Base-by-base conservation (phyloP, 2,329 filamentous ascomycete genomes). In the Alternaria dauci region DNA sequence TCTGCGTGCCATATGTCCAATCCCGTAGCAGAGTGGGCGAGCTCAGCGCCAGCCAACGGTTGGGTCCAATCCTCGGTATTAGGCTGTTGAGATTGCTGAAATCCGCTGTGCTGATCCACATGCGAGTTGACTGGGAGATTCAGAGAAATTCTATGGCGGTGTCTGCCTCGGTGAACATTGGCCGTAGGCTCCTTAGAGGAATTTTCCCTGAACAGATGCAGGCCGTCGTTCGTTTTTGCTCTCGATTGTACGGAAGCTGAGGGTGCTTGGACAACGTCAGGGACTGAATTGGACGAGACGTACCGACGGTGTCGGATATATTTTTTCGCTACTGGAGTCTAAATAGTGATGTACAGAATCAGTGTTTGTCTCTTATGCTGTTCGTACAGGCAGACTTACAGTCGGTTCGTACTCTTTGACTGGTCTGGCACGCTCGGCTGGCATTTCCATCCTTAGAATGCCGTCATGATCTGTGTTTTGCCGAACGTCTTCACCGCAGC, bases 131-230 rank as follows among this genome's bases (percentile, higher is more conserved):
- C 47, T 7, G 67, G 65, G 1, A 69, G 38, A 6, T 62, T 61
- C n/a, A 69, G 11, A 16, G 67, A 67, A 5, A 65, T 28, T 14
- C 57, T 63, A 39, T 58, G 61, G n/a, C 63, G 54, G 38, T 65
- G 63, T 25, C 23, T 36, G 23, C 25, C 52, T 9, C 12, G 14
- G 11, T 32, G 25, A 7, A 38, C 6, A 38, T 18, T 39, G 12
- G n/a, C 16, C 5, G 30, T 38, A 7, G 14, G 34, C 16, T 41
- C 48, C 18, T 38, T 61, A 4, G 44, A 43, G 4, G 53, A 9
- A 3, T 55, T 62, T 34, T 63, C 59, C n/a, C 23, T 63, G n/a
- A 68, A 51, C 28, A 62, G 43, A 3, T 65, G 43, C 36, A 67
- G 36, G 0, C 63, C 65, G 32, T 65, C 59, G 6, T 63, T 57